Conservation (phyloP, 2,329 filamentous ascomycete genomes). For the Cytospora schulzeri region DNA sequence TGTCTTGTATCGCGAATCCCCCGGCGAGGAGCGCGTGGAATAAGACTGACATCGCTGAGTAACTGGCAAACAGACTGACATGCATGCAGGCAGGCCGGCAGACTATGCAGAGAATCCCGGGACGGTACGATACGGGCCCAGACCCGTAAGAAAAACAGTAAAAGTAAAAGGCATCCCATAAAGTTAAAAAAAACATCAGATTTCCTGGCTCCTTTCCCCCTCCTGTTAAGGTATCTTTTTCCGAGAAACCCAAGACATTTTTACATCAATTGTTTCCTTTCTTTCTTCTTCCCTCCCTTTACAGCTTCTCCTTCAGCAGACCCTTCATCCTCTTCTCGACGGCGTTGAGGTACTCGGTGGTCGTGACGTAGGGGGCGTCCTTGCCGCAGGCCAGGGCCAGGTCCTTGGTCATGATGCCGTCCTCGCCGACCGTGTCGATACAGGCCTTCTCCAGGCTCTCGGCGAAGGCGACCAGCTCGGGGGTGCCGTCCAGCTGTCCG, state of each 20-base stretch:
- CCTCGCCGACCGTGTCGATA: conserved; percentile 88
- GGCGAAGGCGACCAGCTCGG: conserved; percentile 87
- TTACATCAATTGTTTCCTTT: not conserved
- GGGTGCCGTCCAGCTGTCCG: conserved; percentile 89
- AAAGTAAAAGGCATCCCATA: not conserved
- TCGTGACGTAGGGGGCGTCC: conserved; percentile 88
- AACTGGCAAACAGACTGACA: too few species aligned
- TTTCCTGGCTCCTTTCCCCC: not conserved
- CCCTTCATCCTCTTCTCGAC: conserved; percentile 88
- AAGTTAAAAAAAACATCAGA: not conserved
- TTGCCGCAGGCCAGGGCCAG: conserved; percentile 92
- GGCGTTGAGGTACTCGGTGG: conserved; percentile 85
- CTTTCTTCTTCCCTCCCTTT: conserved; percentile 33
- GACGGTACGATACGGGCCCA: not conserved
- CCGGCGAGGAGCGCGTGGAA: not conserved
- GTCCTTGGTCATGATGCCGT: conserved; percentile 99
- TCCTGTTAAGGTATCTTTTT: not conserved
- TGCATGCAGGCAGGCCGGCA: not conserved
- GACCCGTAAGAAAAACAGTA: not conserved
- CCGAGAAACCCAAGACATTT: not conserved
- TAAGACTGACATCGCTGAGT: not conserved
- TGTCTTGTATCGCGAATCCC: not conserved
- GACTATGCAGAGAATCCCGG: not conserved
- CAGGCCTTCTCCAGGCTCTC: conserved; percentile 91
- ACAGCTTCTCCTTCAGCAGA: conserved; percentile 77